Evolutionary conservation across 371 early-diverging fungal species (phyloP), one percentile per base, ranked within the genome.

Genomic region (Gilbertella persicaria): DNA sequence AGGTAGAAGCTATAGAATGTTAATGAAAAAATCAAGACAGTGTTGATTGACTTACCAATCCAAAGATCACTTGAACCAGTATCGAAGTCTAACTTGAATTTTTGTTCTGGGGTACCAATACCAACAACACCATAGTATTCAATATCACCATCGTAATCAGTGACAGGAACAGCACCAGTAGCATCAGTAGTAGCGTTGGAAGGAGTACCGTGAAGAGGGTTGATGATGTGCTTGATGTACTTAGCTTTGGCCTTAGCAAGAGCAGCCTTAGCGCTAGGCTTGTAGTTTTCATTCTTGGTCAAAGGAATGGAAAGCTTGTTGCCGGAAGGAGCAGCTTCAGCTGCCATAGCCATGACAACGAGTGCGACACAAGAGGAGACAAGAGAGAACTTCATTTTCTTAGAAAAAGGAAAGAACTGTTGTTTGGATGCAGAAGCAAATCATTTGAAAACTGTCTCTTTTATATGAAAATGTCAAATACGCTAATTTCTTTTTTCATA

Each of bases 71-170:
- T 77, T 37, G 91, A 89, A 17, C 92, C 94, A 12, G 94, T 94
- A 69, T 94, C 95, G 50, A 93, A 87, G 40, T 94, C 87, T 28
- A 94, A 80, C 39, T 81, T 79, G 62, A 95, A 85, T 8, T 62
- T 73, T 61, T 94, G 92, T n/a, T 81, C 67, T 17, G 93, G 91
- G 4, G 93, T 90, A 24, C 94, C 93, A 24, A 93, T 61, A 92
- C 84, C 16, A 81, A 80, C 62, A n/a, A n/a, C n/a, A n/a, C n/a
- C n/a, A n/a, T n/a, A n/a, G n/a, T n/a, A n/a, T n/a, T n/a, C n/a
- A n/a, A 12, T 39, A 45, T 66, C 66, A 10, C 21, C 28, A 13
- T 16, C 17, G 36, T 57, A 42, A 35, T 66, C 60, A 28, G 50
- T 56, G 1, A 65, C 36, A 8, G 65, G 60, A 17, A 66, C 50